phyloP scores from a whole-genome alignment of 495 filamentous ascomycete species.

The Tuber microsphaerosporum region DNA sequence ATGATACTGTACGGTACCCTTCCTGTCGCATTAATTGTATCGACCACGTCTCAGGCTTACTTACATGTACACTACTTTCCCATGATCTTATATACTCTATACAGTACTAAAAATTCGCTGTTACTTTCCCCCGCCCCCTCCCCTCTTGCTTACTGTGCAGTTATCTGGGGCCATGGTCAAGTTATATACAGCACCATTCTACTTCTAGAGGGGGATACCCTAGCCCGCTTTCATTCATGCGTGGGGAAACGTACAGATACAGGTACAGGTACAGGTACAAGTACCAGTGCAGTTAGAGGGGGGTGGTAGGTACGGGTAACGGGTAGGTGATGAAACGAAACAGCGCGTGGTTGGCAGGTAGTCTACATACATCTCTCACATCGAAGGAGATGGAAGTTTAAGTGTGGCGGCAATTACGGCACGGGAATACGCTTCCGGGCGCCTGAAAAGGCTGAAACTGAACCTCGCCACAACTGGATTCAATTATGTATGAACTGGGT shows the following conservation, averaged over 20 bases:
- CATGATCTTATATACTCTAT: background rate
- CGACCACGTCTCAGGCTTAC: slow-evolving; percentile 1
- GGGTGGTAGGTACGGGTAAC: too few relatives aligned
- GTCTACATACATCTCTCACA: too few relatives aligned
- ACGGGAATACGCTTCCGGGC: background rate
- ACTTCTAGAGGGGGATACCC: background rate
- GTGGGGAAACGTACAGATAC: too few relatives aligned
- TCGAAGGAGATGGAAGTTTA: too few relatives aligned
- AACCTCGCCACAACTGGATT: too few relatives aligned
- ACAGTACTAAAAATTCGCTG: background rate
- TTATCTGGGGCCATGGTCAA: too few relatives aligned
- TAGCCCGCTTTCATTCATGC: background rate
- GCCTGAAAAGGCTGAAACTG: too few relatives aligned
- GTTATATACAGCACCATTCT: too few relatives aligned
- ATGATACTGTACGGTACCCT: too few relatives aligned
- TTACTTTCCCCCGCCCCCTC: background rate
- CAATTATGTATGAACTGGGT: too few relatives aligned
- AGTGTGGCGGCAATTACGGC: background rate
- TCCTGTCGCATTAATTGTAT: background rate
- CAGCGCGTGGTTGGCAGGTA: background rate
- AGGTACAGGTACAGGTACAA: background rate
- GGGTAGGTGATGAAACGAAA: background rate
- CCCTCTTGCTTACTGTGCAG: background rate
- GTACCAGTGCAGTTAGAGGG: too few relatives aligned
- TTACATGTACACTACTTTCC: background rate